phyloP scores from a whole-genome alignment of 352 stramenopile genomes.

The Phytophthora melonis region DNA sequence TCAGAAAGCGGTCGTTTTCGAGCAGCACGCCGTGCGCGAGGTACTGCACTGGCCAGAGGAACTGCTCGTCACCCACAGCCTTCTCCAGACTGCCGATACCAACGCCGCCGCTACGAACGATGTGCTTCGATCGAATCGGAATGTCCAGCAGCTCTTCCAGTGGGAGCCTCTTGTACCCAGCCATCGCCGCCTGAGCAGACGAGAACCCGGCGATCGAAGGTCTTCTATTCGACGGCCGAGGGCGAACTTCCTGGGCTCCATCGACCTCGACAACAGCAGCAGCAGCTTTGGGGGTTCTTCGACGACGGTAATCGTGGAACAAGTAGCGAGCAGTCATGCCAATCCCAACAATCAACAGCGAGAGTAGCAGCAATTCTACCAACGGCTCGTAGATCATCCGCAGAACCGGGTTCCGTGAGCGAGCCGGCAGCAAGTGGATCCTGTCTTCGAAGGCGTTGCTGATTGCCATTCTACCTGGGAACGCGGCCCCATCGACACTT shows the following conservation, averaged over 20 bases:
- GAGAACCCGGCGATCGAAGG: slow-evolving; percentile 26
- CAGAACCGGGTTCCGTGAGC: slow-evolving; percentile 32
- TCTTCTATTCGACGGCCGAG: background rate
- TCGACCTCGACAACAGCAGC: slow-evolving; percentile 5
- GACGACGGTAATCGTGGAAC: slow-evolving; percentile 16
- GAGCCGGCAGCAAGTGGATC: slow-evolving; percentile 27
- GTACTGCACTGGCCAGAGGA: slow-evolving; percentile 48
- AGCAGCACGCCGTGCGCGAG: slow-evolving; percentile 59
- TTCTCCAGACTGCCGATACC: slow-evolving; percentile 25
- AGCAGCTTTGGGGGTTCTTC: slow-evolving; percentile 1
- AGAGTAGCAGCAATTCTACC: slow-evolving; percentile 34
- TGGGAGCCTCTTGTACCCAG: slow-evolving; percentile 53
- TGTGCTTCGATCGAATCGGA: slow-evolving; percentile 51
- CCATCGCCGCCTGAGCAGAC: slow-evolving; percentile 19
- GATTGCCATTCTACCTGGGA: slow-evolving; percentile 33
- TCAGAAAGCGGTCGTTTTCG: slow-evolving; percentile 53
- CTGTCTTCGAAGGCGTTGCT: slow-evolving; percentile 51
- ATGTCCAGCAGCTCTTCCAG: slow-evolving; percentile 60
- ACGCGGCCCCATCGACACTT: slow-evolving; percentile 37
- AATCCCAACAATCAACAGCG: slow-evolving; percentile 18
- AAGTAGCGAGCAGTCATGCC: slow-evolving; percentile 33
- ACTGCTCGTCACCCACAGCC: slow-evolving; percentile 38
- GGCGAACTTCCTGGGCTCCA: background rate
- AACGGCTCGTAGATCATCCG: slow-evolving; percentile 52
- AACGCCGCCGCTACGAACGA: slow-evolving; percentile 41